A percentile compares a stretch with the other conserved stretches of the same genome.
Conservation (phyloP, 208 protist species). For the Trypanosoma scelopori region DNA sequence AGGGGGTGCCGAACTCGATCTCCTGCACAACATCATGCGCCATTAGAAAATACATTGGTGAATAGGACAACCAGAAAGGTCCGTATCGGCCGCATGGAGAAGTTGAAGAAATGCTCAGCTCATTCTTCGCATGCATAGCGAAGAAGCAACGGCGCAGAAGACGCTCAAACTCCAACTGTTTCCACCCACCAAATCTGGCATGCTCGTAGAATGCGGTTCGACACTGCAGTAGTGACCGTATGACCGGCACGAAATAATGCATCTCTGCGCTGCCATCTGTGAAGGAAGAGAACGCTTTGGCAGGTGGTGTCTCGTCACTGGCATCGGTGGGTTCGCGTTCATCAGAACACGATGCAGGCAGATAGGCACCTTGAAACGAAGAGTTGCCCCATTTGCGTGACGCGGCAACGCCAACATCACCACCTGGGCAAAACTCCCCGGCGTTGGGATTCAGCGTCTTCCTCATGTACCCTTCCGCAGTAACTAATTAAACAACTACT, state of each 20-base stretch:
- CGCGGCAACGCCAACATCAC: background rate
- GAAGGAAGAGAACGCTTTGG: background rate
- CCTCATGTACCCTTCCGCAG: slow-evolving; percentile 13
- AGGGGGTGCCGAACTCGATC: slow-evolving; percentile 16
- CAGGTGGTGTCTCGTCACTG: background rate
- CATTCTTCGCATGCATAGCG: slow-evolving; percentile 15
- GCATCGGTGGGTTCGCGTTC: background rate
- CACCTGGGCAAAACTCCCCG: slow-evolving; percentile 18
- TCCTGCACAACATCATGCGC: slow-evolving; percentile 24
- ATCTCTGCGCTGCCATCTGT: slow-evolving; percentile 2
- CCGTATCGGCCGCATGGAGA: background rate
- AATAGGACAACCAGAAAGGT: slow-evolving; percentile 23
- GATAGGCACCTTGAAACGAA: background rate
- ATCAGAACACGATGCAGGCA: background rate
- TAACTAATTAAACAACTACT: too few species aligned
- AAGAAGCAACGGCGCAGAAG: slow-evolving; percentile 19
- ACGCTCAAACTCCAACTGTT: slow-evolving; percentile 30
- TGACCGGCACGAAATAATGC: slow-evolving; percentile 6
- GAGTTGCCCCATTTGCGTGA: background rate
- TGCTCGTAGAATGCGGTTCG: slow-evolving; percentile 19
- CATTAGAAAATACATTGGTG: slow-evolving; percentile 16
- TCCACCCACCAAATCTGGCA: slow-evolving; percentile 3
- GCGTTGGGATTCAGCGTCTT: slow-evolving; percentile 22
- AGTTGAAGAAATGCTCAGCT: slow-evolving; percentile 19
- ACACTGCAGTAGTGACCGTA: slow-evolving; percentile 17